These are phyloP conservation scores for Grosmannia huntii DNA, from an alignment of 2,329 filamentous ascomycete genomes.

Conservation along the genomic window DNA sequence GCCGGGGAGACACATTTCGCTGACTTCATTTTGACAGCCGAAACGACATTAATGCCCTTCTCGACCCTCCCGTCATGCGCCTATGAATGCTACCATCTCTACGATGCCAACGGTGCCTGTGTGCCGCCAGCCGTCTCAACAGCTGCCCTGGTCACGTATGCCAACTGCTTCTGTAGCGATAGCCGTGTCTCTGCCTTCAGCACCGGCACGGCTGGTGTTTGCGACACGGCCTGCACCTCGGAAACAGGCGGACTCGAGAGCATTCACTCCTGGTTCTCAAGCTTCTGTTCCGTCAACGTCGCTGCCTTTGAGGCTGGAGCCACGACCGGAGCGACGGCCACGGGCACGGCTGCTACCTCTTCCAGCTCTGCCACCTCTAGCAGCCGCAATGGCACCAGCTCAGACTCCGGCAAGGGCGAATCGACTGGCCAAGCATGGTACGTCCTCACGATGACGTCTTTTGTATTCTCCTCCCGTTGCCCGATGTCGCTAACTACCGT, in stretches of 20 bases:
- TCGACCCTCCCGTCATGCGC: slow-evolving; percentile 50
- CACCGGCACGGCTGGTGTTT: slow-evolving; percentile 43
- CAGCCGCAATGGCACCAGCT: not conserved
- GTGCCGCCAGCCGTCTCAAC: slow-evolving; percentile 41
- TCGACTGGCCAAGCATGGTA: not conserved
- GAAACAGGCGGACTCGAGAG: slow-evolving; percentile 35
- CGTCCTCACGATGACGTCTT: not conserved
- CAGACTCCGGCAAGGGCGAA: not conserved
- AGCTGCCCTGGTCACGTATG: slow-evolving; percentile 40
- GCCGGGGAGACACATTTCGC: too few relatives aligned
- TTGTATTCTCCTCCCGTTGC: not conserved
- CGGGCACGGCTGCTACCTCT: not conserved
- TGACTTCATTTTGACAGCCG: not conserved
- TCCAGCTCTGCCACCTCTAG: too few relatives aligned
- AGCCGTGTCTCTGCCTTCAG: slow-evolving; percentile 45
- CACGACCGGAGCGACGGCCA: slow-evolving; percentile 5
- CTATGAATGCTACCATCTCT: slow-evolving; percentile 43
- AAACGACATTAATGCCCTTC: slow-evolving; percentile 45
- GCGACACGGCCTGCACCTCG: slow-evolving; percentile 43
- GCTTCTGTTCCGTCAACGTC: slow-evolving; percentile 45
- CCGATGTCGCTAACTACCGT: not conserved
- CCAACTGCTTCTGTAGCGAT: slow-evolving; percentile 63
- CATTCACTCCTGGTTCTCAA: slow-evolving; percentile 59
- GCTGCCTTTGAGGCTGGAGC: slow-evolving; percentile 18
- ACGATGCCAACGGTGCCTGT: slow-evolving; percentile 60